Evolutionary conservation across 768 basidiomycete species (phyloP), one percentile per base, ranked within the genome.

Genomic region (Mycena leptocephala): DNA sequence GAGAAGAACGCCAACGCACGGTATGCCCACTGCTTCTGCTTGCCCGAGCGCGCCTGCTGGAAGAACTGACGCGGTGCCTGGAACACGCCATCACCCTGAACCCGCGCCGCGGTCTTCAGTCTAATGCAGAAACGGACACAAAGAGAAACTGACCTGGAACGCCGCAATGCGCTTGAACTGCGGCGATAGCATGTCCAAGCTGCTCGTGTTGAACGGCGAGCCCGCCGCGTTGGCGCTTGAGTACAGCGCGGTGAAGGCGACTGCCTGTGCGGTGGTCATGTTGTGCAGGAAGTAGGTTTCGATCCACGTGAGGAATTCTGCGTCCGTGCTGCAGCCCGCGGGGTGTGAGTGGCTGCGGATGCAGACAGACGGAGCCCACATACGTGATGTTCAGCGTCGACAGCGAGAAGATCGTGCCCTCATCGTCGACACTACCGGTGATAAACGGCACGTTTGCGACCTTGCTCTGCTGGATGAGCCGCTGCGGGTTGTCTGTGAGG

Each of bases 1-100:
- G 3, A 37, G 11, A 41, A n/a, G 6, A 39, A 62, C 18, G 43
- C 10, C 16, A 7, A 65, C 64, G 37, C 33, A 61, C 59, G 35
- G 59, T 22, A 61, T 13, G 30, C 28, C 64, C 64, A 65, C n/a
- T 64, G 63, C 22, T 20, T 30, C 41, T 64, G 63, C 8, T 28
- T 64, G 3, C 43, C 30, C 1, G 63, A 32, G 6, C 28, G 63
- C 2, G 18, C 5, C 11, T 65, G 64, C 46, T 65, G 64, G 64
- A 65, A 65, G 64, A 65, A 65, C 6, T 46, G 64, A 18, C 46
- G 64, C 18, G 64, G 64, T 2, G 43, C 64, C 18, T 65, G 64
- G 64, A 65, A 55, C 6, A 55, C n/a, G 3, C 5, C 24, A 28
- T 55, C 53, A 14, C 53, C 53, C 53, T 55, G 30, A 14, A 9